Conservation (phyloP, 768 basidiomycete genomes). For the Kwoniella heveanensis region DNA sequence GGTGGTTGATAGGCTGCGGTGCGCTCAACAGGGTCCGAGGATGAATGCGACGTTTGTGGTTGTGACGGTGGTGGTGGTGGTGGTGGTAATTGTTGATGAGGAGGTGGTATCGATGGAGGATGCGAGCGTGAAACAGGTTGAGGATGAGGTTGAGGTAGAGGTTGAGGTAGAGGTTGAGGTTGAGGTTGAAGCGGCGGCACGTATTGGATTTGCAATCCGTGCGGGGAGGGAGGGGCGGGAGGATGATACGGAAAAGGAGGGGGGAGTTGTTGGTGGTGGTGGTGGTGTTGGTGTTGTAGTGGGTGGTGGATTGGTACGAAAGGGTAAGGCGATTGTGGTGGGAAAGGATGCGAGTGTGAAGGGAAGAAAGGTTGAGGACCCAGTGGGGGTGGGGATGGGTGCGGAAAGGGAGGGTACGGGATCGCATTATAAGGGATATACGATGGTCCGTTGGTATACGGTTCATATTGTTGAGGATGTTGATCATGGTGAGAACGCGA, state of each 20-base stretch:
- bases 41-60: not conserved
- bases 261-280: not conserved
- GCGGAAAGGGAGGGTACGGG: slow-evolving; percentile 5
- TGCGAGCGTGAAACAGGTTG: not conserved
- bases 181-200: not conserved
- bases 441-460: not conserved
- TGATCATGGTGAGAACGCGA: slow-evolving; percentile 1
- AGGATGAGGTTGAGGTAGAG: not conserved
- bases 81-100: too few species aligned
- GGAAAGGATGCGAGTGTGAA: slow-evolving; percentile 6
- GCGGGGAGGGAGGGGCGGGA: not conserved
- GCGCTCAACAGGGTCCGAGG: not conserved
- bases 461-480: slow-evolving; percentile 10
- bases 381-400: not conserved
- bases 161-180: not conserved
- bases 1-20: slow-evolving; percentile 5
- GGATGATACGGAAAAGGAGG: slow-evolving; percentile 3
- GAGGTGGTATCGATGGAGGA: too few species aligned
- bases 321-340: slow-evolving; percentile 9
- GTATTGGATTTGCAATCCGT: not conserved
- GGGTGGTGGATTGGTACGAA: not conserved
- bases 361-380: slow-evolving; percentile 7
- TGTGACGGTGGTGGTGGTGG: not conserved
- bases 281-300: slow-evolving; percentile 2
- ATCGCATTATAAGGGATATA: not conserved